Base-by-base conservation (phyloP, 2,329 filamentous ascomycete genomes). In the Exophiala oligosperma region DNA sequence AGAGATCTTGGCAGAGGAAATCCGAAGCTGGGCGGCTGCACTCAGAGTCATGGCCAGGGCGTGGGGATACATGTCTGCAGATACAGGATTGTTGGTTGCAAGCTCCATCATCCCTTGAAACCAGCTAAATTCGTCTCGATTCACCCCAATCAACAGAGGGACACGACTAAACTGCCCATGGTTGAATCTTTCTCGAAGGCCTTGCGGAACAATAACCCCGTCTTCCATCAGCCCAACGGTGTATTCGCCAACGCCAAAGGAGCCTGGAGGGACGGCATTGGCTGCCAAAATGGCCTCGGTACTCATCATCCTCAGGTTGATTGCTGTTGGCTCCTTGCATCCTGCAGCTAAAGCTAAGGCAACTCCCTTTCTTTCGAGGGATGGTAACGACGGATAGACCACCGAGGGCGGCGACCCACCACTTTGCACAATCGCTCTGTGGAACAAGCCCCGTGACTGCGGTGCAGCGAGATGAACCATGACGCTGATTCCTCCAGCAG, bases 401-500 rank as follows among this genome's bases (percentile, higher is more conserved):
- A 46, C 47, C 12, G 51, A 28, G 14, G 51, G 51, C 7, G 51
- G 51, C 4, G 51, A 24, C n/a, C 51, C 51, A 29, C 51, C 51
- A 29, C 51, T 54, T 26, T 54, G 38, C 2, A 54, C 28, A 38
- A 54, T 54, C 11, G 40, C 51, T 29, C 43, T 54, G 21, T 54
- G 51, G 35, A 54, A 54, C 23, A 54, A 17, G 7, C 51, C 51
- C 8, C 8, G 6, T 14, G 51, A 54, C 11, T 40, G 14, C 1
- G 54, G 54, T 21, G 54, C 43, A 21, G 49, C 48, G 9, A 32
- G 37, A n/a, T 47, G 49, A 5, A 21, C 49, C n/a, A 37, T 49
- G 28, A 37, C 38, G 26, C 38, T 41, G n/a, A 43, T 54, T 26
- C 17, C 54, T n/a, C 60, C 57, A 12, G 52, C 59, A 35, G 60